A percentile compares a stretch with the other conserved stretches of the same genome.
These are phyloP conservation scores for Dacryopinax spathularia DNA, from an alignment of 768 basidiomycete genomes.

Conservation along the genomic window DNA sequence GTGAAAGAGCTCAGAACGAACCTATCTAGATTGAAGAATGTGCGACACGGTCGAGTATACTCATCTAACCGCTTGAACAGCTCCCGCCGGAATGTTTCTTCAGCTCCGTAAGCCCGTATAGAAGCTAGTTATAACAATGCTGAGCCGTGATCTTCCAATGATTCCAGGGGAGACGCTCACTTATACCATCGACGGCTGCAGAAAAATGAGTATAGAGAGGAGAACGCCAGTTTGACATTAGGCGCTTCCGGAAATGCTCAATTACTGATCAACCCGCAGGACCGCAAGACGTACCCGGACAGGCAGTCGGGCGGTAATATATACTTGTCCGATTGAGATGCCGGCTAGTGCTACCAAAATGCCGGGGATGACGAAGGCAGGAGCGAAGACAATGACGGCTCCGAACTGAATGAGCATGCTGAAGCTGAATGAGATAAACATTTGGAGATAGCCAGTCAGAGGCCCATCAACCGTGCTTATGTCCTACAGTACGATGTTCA, in stretches of 20 bases:
- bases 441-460: background rate
- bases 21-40: conserved; percentile 39
- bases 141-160: no score
- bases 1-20: background rate
- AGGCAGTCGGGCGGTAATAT: conserved; percentile 27
- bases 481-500: no score
- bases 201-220: conserved; percentile 18
- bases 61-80: conserved; percentile 38
- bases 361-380: conserved; percentile 13
- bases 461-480: conserved; percentile 11
- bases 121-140: conserved; percentile 21
- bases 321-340: conserved; percentile 23
- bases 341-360: conserved; percentile 16
- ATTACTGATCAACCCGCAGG: background rate
- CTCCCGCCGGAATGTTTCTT: conserved; percentile 20
- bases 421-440: conserved; percentile 12
- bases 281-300: conserved; percentile 16
- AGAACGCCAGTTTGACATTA: conserved; percentile 26
- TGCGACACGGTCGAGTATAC: conserved; percentile 33
- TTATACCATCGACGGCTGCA: conserved; percentile 13
- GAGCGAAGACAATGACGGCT: conserved; percentile 13
- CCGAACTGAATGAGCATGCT: conserved; percentile 15
- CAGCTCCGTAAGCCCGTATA: conserved; percentile 27
- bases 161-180: no score
- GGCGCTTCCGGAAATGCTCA: conserved; percentile 3